Evolutionary conservation across 345 rosid species (phyloP).

Genomic region (Euphorbia lathyris): DNA sequence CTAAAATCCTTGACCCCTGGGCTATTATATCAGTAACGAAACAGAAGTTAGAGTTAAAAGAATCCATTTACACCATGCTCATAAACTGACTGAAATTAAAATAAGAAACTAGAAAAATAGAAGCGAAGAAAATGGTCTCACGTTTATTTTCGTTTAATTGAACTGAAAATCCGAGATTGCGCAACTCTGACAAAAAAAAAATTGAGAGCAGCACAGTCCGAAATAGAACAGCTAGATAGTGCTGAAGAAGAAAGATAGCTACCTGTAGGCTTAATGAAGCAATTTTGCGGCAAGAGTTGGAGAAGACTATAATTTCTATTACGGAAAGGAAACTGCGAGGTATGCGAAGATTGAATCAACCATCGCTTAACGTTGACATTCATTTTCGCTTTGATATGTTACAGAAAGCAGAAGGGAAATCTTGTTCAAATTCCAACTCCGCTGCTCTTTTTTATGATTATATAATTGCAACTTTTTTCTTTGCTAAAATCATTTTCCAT

Average conservation of each 20-base stretch:
- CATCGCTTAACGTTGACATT: neutral
- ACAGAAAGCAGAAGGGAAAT: neutral
- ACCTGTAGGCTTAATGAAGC: conserved; percentile 12
- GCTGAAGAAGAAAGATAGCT: neutral
- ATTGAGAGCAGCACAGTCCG: neutral
- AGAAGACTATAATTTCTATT: neutral
- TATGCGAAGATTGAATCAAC: conserved; percentile 6
- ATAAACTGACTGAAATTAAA: neutral
- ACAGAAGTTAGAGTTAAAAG: neutral
- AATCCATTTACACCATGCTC: neutral
- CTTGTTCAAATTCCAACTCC: too few species aligned
- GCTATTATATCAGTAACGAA: conserved; percentile 4
- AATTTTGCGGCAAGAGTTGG: neutral
- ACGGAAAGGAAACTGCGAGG: neutral
- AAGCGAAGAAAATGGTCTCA: conserved; percentile 20
- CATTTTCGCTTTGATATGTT: neutral
- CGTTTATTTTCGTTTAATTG: conserved; percentile 30
- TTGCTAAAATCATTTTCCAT: too few species aligned
- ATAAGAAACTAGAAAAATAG: neutral
- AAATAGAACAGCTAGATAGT: neutral
- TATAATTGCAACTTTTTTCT: too few species aligned
- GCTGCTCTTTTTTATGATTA: too few species aligned
- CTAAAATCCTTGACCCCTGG: conserved; percentile 34
- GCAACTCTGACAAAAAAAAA: neutral
- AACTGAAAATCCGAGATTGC: conserved; percentile 19